Evolutionary conservation across 2,329 filamentous ascomycete species (phyloP), one percentile per base, ranked within the genome.

Genomic region (Penicillium aurantiogriseum): DNA sequence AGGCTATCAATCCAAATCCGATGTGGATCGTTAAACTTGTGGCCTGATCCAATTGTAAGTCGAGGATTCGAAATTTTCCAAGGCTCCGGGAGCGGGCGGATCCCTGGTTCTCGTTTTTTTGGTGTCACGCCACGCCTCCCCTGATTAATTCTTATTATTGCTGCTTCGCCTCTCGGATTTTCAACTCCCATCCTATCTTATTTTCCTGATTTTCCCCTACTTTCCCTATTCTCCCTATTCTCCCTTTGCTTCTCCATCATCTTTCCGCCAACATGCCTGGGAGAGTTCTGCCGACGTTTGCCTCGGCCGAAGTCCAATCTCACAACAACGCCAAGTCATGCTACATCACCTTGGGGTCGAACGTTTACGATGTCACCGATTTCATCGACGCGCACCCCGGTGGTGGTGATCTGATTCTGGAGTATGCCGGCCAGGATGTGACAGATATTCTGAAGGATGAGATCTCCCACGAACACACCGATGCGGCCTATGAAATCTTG

Each of bases 401-500:
- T 66, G 94, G 94, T 57, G 85, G 86, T 67, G 90, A 96, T 61
- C 80, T 97, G 67, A 88, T 99, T 60, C 80, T 97, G 62, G 90
- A 96, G 52, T 96, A 94, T 74, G 94, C 84, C 33, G 93, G 93
- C 64, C 90, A 91, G 74, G 94, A 99, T 75, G 82, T 97, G 57
- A 83, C 85, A 63, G 82, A 86, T 4, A 95, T 97, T 58, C 81
- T 99, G 76, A 86, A 89, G 71, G 92, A 99, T 70, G 82, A 87
- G 60, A 78, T 84, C 43, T 97, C 92, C 35, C 94, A 99, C 71
- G 78, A 81, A 43, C 94, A 99, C 74, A 91, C 89, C 47, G 92
- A 97, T 60, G 83, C 92, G 2, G 94, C 94, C n/a, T 99, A 97
- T 76, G 93, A 97, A 68, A 89, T 97, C 15, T 82, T 99, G 27